Evolutionary conservation across 805 yeast genomes (phyloP), one percentile per base, ranked within the genome.

Genomic region (Kluyveromyces siamensis): DNA sequence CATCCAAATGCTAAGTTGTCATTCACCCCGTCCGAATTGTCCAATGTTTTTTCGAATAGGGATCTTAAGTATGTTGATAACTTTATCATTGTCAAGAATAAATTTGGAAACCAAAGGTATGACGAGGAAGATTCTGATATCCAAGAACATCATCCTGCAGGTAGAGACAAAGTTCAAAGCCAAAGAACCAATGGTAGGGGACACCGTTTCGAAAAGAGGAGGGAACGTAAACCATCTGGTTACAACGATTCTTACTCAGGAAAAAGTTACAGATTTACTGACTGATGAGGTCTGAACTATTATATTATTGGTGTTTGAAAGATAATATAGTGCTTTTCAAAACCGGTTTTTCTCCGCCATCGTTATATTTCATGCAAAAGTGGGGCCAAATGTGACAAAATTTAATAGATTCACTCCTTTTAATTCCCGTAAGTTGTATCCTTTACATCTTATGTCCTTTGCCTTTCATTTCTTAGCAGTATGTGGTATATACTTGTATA

Each of bases 1-100:
- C 62, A 65, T 11, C 55, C 62, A 14, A 51, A 51, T 5, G 40
- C 42, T 11, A 60, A 58, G 46, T 50, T 65, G 17, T 58, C 57
- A 9, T 43, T 43, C 27, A 43, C 27, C 5, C 45, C 21, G 9
- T 11, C 27, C 4, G 45, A 43, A 36, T 9, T 43, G n/a, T 19
- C 21, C 27, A 43, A 43, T n/a, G 35, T 43, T 25, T 47, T 62
- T 14, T 45, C 54, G 25, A 52, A 55, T 18, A 50, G 52, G 41
- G 40, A 35, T 13, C 45, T 43, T 11, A 11, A 27, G n/a, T 36
- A 25, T 17, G 45, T 43, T 16, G 35, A 37, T 9, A 38, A 43
- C 6, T 27, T 16, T 14, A 43, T 43, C 30, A 17, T 16, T 17
- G 39, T 43, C 17, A 36, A 36, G 13, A 35, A 7, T 14, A 30